Evolutionary conservation across 2,329 filamentous ascomycete genomes (phyloP), one percentile per base, ranked within the genome.

Genomic region (Verticillium klebahnii): DNA sequence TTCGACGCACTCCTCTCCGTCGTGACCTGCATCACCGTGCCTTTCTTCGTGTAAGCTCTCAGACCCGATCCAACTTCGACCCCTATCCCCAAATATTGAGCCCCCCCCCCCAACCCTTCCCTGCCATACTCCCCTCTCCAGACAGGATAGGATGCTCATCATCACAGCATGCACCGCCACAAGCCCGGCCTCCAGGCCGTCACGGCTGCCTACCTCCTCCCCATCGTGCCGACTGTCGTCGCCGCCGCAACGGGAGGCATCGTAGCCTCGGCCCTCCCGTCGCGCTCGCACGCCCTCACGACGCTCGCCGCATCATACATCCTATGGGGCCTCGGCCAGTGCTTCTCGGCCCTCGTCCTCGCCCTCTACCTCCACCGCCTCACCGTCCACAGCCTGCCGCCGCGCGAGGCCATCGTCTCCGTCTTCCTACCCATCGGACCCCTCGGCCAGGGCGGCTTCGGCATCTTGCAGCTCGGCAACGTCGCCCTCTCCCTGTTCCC

Each of bases 361-460:
- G 85, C 85, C 12, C 82, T 91, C 40, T 92, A 91, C 73, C 90
- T 89, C 69, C 85, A 89, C 63, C 85, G 89, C 12, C 78, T 92
- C 11, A 86, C 85, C 4, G 72, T 91, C 2, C 84, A 91, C 72
- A 85, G 86, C 45, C 78, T 91, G 15, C 88, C 88, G 0, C 83
- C 87, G 1, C 80, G 83, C 57, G 89, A 90, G 69, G 84, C 87
- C 61, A 87, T 91, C 54, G 87, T 90, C 11, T 88, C 84, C 2
- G 83, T 86, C 7, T 89, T 91, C 66, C 74, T 91, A 0, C 88
- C 89, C 0, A 77, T 91, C 0, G 87, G 89, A 0, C 87, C 88
- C 0, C 74, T 90, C 0, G 88, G 88, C 0, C 86, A 89, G 70
- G 88, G 87, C 15, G 86, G 85, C 1, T 91, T 84, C 69, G 82